Evolutionary conservation across 2,329 filamentous ascomycete genomes (phyloP), one percentile per base, ranked within the genome.

Genomic region (Capronia americana): DNA sequence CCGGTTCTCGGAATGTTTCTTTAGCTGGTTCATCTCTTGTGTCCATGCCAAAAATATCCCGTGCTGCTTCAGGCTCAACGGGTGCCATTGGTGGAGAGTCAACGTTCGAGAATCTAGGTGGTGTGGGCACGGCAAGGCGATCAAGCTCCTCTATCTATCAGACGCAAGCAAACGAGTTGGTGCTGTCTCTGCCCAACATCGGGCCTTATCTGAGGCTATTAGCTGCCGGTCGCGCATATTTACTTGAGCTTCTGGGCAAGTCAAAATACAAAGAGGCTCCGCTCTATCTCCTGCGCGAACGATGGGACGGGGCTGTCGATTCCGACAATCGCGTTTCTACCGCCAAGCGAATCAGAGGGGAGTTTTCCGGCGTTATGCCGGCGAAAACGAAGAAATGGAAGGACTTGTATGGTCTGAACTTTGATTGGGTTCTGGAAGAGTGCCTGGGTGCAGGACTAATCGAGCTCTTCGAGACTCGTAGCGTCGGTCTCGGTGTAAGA

Each of bases 301-400:
- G 85, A 23, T 90, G 87, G 87, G 84, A 89, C 67, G 87, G 87
- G n/a, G 86, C 86, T 7, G 78, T 87, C 4, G 80, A 83, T 46
- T 77, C 77, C 4, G 77, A 80, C 17, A 79, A 76, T 58, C 77
- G 77, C 23, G 78, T 81, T 32, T 80, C 80, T 28, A 74, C 78
- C 51, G 83, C 83, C 32, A 88, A 87, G 74, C 80, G 82, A 57
- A 79, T 81, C 11, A 78, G 86, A 57, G 85, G 87, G 0, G 86
- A 88, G 69, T 86, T 83, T 72, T 77, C 77, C 2, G 86, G 85
- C 0, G 79, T 85, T 0, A 70, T 88, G 50, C 85, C 86, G 0
- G 86, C 86, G 0, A 81, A 83, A 71, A 89, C 87, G 17, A 87
- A 85, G 76, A 88, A 87, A 73, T 90, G 87, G 87, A 87, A 83